These are phyloP conservation scores for Amphirosellinia nigrospora DNA, from an alignment of 495 filamentous ascomycete species.

Conservation along the genomic window DNA sequence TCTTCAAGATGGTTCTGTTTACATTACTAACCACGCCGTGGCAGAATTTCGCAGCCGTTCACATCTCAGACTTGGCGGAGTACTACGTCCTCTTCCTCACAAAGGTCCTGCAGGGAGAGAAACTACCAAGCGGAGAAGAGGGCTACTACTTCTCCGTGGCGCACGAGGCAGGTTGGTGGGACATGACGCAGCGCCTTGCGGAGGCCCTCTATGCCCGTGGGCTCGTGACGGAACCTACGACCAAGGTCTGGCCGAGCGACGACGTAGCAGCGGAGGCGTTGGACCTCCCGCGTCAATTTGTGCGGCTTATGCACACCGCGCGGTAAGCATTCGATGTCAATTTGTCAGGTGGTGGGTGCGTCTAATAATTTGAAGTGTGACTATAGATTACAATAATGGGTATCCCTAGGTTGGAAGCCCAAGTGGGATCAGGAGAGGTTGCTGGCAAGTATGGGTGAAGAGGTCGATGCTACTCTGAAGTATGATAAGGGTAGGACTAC, in stretches of 20 bases:
- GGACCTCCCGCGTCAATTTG: slow-evolving; percentile 34
- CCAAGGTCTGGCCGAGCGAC: slow-evolving; percentile 44
- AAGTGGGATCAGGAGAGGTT: slow-evolving; percentile 44
- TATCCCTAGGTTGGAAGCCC: slow-evolving; percentile 46
- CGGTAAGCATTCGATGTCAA: slow-evolving; percentile 28
- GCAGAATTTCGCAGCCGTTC: slow-evolving; percentile 22
- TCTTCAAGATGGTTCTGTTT: background rate
- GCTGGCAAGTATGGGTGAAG: slow-evolving; percentile 46
- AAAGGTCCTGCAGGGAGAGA: slow-evolving; percentile 43
- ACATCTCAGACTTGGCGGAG: slow-evolving; percentile 46
- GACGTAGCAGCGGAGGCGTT: slow-evolving; percentile 42
- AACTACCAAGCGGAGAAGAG: slow-evolving; percentile 42
- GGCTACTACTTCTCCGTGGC: slow-evolving; percentile 48
- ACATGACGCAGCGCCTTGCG: slow-evolving; percentile 43
- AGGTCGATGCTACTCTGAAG: slow-evolving; percentile 42
- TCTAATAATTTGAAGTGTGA: slow-evolving; percentile 36
- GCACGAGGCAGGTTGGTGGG: slow-evolving; percentile 44
- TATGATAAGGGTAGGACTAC: slow-evolving; percentile 42
- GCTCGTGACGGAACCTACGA: slow-evolving; percentile 40
- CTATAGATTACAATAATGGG: slow-evolving; percentile 41
- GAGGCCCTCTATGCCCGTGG: slow-evolving; percentile 42
- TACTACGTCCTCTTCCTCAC: slow-evolving; percentile 42
- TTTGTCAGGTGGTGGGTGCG: slow-evolving; percentile 17
- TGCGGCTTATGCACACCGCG: slow-evolving; percentile 39
- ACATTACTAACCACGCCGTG: background rate